phyloP scores from a whole-genome alignment of 164 flowering plant genomes.

The Berberis thunbergii region DNA sequence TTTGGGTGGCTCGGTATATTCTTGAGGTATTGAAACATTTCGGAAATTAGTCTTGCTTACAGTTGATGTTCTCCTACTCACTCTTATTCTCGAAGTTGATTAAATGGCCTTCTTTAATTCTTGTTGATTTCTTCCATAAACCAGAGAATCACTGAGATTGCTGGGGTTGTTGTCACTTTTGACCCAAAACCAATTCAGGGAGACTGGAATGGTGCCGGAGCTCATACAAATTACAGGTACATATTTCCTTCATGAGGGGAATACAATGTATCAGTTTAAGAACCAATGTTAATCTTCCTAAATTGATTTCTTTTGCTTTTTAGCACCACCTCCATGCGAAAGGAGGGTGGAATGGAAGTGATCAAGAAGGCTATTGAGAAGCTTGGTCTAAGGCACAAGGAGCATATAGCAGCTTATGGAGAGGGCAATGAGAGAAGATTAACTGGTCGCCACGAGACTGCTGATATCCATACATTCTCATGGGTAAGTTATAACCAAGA shows the following conservation, averaged over 20 bases:
- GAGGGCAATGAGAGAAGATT: conserved; percentile 22
- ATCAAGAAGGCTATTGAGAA: conserved; percentile 22
- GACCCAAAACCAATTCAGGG: conserved; percentile 52
- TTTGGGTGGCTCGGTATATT: conserved; percentile 60
- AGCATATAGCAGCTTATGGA: conserved; percentile 24
- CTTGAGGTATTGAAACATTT: conserved; percentile 33
- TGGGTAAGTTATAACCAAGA: conserved; percentile 8
- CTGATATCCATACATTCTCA: conserved; percentile 20
- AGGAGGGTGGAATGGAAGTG: conserved; percentile 15
- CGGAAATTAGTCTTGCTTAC: neutral
- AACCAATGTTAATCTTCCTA: neutral
- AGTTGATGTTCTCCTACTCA: neutral
- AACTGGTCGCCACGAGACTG: conserved; percentile 24
- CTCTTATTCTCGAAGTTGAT: neutral
- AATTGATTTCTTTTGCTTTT: neutral
- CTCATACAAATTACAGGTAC: conserved; percentile 50
- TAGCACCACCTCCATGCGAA: conserved; percentile 22
- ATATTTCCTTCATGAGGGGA: neutral
- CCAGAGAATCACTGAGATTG: conserved; percentile 42
- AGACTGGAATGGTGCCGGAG: conserved; percentile 61
- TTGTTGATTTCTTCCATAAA: neutral
- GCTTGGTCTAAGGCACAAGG: conserved; percentile 19
- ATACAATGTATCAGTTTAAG: neutral
- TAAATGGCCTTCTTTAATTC: neutral
- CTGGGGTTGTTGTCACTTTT: conserved; percentile 37